phyloP scores from a whole-genome alignment of 768 basidiomycete species.

The Boletus patriciae region DNA sequence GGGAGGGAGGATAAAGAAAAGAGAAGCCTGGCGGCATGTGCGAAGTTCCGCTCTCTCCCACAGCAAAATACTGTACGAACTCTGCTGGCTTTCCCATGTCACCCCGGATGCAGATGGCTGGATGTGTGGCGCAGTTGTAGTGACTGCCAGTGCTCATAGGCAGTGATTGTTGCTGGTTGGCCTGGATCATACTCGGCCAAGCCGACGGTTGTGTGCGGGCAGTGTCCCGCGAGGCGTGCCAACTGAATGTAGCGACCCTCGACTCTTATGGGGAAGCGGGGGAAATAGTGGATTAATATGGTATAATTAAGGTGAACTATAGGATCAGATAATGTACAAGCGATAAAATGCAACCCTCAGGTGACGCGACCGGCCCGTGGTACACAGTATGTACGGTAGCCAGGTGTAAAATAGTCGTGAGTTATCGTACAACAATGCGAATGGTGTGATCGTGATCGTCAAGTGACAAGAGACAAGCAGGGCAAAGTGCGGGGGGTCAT shows the following conservation, averaged over 20 bases:
- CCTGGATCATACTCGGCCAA: no score
- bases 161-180: background rate
- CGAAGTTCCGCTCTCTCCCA: slow-evolving; percentile 10
- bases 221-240: background rate
- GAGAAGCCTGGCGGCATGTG: background rate
- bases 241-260: no score
- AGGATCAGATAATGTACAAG: slow-evolving; percentile 32
- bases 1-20: slow-evolving; percentile 6
- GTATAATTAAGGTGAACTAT: slow-evolving; percentile 36
- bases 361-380: slow-evolving; percentile 10
- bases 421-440: slow-evolving; percentile 32
- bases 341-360: slow-evolving; percentile 15
- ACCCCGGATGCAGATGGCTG: background rate
- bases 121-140: background rate
- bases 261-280: background rate
- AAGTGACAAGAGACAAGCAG: background rate
- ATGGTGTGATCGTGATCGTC: slow-evolving; percentile 24
- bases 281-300: slow-evolving; percentile 31
- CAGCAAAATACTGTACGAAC: background rate
- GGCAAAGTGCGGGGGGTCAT: slow-evolving; percentile 17
- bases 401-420: slow-evolving; percentile 28
- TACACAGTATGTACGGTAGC: slow-evolving; percentile 29
- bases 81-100: slow-evolving; percentile 11
- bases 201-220: background rate
- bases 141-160: slow-evolving; percentile 2